Conservation (phyloP, 1,139 yeast genomes). For the Suhomyces kunorum region DNA sequence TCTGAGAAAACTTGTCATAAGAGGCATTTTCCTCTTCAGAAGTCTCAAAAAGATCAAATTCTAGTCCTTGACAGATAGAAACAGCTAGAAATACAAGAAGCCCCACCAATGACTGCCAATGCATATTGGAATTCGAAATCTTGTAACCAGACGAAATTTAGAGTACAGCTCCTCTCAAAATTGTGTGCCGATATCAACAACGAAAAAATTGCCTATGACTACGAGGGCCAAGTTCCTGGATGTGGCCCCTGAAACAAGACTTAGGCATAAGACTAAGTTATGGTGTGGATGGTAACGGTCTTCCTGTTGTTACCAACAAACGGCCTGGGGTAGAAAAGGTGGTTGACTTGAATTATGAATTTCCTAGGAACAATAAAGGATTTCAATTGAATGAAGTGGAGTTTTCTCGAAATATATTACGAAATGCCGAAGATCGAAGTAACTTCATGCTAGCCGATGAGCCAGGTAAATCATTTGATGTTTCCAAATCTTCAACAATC, state of each 20-base stretch:
- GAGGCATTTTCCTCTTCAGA: slow-evolving; percentile 12
- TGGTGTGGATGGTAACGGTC: slow-evolving; percentile 26
- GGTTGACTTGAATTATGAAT: slow-evolving; percentile 20
- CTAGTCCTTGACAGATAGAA: slow-evolving; percentile 2
- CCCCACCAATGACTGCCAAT: neutral
- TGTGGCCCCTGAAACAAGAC: slow-evolving; percentile 29
- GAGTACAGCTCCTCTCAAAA: no score
- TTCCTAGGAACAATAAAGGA: slow-evolving; percentile 29
- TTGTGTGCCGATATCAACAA: no score
- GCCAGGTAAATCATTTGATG: neutral
- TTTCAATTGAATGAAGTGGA: slow-evolving; percentile 19
- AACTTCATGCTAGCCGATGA: slow-evolving; percentile 12
- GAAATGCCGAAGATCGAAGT: slow-evolving; percentile 16
- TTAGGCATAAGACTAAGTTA: slow-evolving; percentile 28
- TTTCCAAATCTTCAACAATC: neutral
- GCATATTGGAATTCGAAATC: slow-evolving; percentile 1
- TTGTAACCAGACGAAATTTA: no score
- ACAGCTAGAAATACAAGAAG: slow-evolving; percentile 1
- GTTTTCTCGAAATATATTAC: slow-evolving; percentile 16
- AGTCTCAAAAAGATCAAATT: slow-evolving; percentile 19
- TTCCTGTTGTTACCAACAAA: slow-evolving; percentile 1
- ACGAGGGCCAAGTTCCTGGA: no score
- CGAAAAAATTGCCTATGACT: no score
- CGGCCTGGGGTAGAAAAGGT: neutral
- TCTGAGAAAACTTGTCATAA: slow-evolving; percentile 25